Evolutionary conservation across 179 eudicot genomes (phyloP).

Genomic region (Silene noctiflora): DNA sequence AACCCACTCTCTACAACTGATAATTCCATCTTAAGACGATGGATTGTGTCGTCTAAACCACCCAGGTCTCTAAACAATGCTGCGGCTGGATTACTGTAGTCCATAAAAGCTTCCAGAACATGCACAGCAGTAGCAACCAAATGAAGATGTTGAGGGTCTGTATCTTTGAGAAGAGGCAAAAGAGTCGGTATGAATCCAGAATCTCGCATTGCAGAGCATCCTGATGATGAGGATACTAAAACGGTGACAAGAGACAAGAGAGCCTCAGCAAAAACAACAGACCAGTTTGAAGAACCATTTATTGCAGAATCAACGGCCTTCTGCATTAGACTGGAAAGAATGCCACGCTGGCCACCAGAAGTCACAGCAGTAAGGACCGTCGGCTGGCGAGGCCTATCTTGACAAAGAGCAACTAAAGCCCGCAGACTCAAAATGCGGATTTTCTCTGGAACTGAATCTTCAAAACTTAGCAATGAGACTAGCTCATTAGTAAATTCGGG

Average conservation of each 20-base stretch:
- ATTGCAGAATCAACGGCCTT: slow-evolving; percentile 83
- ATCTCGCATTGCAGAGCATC: slow-evolving; percentile 98
- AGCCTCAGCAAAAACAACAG: slow-evolving; percentile 90
- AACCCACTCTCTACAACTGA: slow-evolving; percentile 65
- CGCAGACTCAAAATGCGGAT: slow-evolving; percentile 73
- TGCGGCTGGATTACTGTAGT: slow-evolving; percentile 98
- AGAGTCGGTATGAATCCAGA: slow-evolving; percentile 99
- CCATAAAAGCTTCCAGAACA: slow-evolving; percentile 97
- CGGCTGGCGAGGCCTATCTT: slow-evolving; percentile 90
- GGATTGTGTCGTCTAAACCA: slow-evolving; percentile 90
- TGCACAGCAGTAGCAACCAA: slow-evolving; percentile 94
- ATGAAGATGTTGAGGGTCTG: slow-evolving; percentile 89
- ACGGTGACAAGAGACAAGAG: slow-evolving; percentile 85
- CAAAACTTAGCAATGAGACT: slow-evolving; percentile 82
- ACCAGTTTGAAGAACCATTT: slow-evolving; percentile 70
- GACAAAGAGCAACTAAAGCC: slow-evolving; percentile 89
- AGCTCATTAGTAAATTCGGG: slow-evolving; percentile 91
- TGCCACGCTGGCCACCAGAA: slow-evolving; percentile 99
- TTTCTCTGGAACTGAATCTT: slow-evolving; percentile 79
- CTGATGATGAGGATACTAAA: slow-evolving; percentile 87
- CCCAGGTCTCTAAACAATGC: slow-evolving; percentile 95
- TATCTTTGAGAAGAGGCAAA: slow-evolving; percentile 89
- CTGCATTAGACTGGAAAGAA: slow-evolving; percentile 97
- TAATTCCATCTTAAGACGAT: slow-evolving; percentile 74
- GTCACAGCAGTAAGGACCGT: slow-evolving; percentile 88